Conservation (phyloP, 2,329 filamentous ascomycete species). For the Ceratocystis alfenasii region DNA sequence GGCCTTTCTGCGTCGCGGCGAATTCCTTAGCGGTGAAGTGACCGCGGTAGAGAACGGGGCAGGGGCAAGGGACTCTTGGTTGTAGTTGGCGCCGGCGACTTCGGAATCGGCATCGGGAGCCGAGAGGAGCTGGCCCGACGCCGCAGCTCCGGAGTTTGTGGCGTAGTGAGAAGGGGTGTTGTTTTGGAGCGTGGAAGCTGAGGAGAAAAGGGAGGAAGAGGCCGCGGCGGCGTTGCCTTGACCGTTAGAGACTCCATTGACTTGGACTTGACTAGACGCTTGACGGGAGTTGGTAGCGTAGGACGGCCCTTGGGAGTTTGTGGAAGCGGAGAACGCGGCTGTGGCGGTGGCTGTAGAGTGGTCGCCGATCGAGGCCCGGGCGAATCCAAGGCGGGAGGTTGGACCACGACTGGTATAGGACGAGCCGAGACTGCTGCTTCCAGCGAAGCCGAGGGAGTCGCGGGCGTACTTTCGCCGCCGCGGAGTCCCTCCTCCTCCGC, state of each 20-base stretch:
- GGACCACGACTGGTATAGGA: constrained; percentile 3
- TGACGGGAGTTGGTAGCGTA: constrained; percentile 10
- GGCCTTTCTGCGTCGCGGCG: constrained; percentile 66
- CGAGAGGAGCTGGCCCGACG: constrained; percentile 18
- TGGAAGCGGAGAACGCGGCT: constrained; percentile 14
- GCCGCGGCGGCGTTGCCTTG: constrained; percentile 6
- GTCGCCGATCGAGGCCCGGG: constrained; percentile 16
- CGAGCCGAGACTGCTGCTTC: constrained; percentile 4
- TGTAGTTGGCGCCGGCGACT: constrained; percentile 26
- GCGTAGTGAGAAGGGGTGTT: constrained; percentile 15
- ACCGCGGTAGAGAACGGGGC: constrained; percentile 17
- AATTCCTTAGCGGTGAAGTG: constrained; percentile 57
- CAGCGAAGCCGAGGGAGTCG: constrained; percentile 18
- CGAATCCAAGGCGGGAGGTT: constrained; percentile 11
- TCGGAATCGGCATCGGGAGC: constrained; percentile 17
- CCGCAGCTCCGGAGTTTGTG: constrained; percentile 1
- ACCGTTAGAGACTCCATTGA: constrained; percentile 17
- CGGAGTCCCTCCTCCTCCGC: constrained; percentile 20
- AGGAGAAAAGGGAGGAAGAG: neutral
- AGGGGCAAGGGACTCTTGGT: constrained; percentile 21
- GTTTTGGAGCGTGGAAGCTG: constrained; percentile 19
- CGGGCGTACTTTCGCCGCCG: constrained; percentile 19
- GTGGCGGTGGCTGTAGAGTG: neutral
- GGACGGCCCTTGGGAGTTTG: constrained; percentile 15
- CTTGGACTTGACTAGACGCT: constrained; percentile 18